Base-by-base conservation (phyloP, 176 grass and related monocot species). In the Eragrostis curvula region DNA sequence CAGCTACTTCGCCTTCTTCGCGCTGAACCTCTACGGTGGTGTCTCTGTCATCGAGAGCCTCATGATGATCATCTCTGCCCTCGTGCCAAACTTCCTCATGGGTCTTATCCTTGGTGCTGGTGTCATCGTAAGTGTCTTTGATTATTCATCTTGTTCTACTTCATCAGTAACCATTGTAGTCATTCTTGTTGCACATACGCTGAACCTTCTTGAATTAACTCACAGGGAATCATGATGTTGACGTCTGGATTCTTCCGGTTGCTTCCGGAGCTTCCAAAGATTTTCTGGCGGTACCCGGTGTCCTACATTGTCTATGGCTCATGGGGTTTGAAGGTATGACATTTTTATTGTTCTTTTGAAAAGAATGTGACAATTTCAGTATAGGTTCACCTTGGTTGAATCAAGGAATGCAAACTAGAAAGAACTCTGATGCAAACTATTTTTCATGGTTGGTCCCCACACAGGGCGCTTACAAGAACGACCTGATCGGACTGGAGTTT, bases 221-320 rank as follows among this genome's bases (percentile, higher is more conserved):
- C 40, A 18, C 79, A 99, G 96, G 96, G 96, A 80, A 96, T 99
- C 83, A 99, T 99, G 96, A 99, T 99, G 96, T 78, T 99, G 80
- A 93, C 93, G 0, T 89, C 96, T 39, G 96, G 96, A 64, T 99
- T 94, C 77, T 99, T 99, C 56, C 85, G 96, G 50, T 74, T 96
- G 64, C 93, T 99, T 68, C 93, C 93, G 0, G 96, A 99, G 43
- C 93, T 99, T 83, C 96, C 96, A 1, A 99, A 96, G 80, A 86
- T 86, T 24, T 88, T 99, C 40, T 99, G 96, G 96, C 81, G 81
- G 27, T 99, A 99, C 44, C 96, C 96, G 0, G 82, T 99, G 52
- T 99, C 96, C 1, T 88, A 94, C 41, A 89, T 99, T 23, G 89
- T 92, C 47, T 99, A 99, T 40, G 91, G 91, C 16, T 99, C 96